These are phyloP conservation scores for Cadophora sp. DNA, from an alignment of 2,329 filamentous ascomycete genomes.

Conservation along the genomic window DNA sequence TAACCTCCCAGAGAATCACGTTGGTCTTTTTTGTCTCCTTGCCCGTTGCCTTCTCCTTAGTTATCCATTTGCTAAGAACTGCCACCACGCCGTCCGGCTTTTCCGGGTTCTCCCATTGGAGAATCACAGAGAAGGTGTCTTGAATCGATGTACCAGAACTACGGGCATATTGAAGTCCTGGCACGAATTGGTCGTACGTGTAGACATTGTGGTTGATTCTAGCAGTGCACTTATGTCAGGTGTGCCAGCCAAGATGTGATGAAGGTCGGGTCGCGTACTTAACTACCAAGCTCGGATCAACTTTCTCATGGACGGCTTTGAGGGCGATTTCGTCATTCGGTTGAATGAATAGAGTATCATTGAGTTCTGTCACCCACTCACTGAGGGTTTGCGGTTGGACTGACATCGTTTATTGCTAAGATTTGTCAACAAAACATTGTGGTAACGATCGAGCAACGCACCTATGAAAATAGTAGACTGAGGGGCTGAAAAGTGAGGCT, in stretches of 20 bases:
- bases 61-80: constrained; percentile 13
- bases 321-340: constrained; percentile 18
- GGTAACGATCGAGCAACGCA: no score
- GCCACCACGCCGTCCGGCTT: constrained; percentile 19
- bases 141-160: constrained; percentile 10
- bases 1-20: constrained; percentile 21
- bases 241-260: no score
- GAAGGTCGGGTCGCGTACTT: no score
- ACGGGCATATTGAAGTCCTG: constrained; percentile 18
- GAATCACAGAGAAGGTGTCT: constrained; percentile 20
- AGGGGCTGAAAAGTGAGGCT: no score
- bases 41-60: background rate
- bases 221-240: background rate
- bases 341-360: background rate
- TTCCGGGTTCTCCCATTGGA: constrained; percentile 19
- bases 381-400: no score
- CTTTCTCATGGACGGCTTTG: constrained; percentile 6
- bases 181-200: constrained; percentile 13
- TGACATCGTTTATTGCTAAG: no score
- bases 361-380: no score
- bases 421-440: no score
- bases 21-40: constrained; percentile 20
- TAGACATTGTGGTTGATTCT: constrained; percentile 21
- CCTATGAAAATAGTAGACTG: no score
- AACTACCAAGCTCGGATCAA: constrained; percentile 17